phyloP scores from a whole-genome alignment of 2,329 filamentous ascomycete species.

The Lachnellula occidentalis region DNA sequence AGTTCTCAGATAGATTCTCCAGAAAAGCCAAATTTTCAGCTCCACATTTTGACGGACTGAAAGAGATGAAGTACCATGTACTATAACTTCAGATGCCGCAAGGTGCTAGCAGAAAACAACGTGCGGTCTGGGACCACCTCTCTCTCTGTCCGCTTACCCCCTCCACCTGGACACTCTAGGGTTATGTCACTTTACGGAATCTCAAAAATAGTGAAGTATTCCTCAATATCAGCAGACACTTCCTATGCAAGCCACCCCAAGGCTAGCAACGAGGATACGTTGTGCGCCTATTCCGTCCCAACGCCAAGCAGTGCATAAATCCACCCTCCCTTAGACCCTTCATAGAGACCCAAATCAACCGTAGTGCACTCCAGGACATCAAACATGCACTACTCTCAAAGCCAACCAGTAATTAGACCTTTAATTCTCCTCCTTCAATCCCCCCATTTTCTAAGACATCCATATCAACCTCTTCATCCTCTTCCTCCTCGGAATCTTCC shows the following conservation, averaged over 20 bases:
- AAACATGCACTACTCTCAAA: neutral
- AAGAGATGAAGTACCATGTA: too few species aligned
- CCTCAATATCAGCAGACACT: neutral
- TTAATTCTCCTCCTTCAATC: slow-evolving; percentile 15
- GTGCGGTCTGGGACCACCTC: too few species aligned
- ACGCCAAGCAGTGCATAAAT: slow-evolving; percentile 3
- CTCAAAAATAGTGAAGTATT: neutral
- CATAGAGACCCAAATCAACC: neutral
- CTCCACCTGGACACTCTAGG: too few species aligned
- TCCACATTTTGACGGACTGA: too few species aligned
- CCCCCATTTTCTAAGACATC: slow-evolving; percentile 24
- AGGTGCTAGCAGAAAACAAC: too few species aligned
- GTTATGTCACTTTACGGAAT: too few species aligned
- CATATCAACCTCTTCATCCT: slow-evolving; percentile 35
- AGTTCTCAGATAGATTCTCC: too few species aligned
- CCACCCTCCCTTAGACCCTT: slow-evolving; percentile 1
- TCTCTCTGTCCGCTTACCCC: too few species aligned
- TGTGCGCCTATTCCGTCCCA: slow-evolving; percentile 1
- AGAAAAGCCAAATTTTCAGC: too few species aligned
- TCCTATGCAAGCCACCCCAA: slow-evolving; percentile 2
- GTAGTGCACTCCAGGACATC: neutral
- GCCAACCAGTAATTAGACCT: slow-evolving; percentile 10
- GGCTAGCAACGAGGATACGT: slow-evolving; percentile 1
- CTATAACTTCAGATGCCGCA: too few species aligned
- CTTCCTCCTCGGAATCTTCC: slow-evolving; percentile 52